A percentile compares a stretch with the other conserved stretches of the same genome.
These are phyloP conservation scores for Globisporangium carolinianum DNA, from an alignment of 352 stramenopile species.

Conservation along the genomic window DNA sequence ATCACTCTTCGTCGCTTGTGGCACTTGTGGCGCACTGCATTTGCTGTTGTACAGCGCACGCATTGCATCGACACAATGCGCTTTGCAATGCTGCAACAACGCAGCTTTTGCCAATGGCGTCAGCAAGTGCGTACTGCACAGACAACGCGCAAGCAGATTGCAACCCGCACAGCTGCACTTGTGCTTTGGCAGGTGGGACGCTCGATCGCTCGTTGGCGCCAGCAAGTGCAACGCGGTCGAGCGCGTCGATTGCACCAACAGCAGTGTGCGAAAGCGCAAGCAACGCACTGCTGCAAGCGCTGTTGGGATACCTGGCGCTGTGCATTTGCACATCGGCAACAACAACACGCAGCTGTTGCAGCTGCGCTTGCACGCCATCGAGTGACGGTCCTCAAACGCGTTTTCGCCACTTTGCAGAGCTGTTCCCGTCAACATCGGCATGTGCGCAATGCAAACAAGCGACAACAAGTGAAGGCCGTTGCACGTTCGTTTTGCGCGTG, in stretches of 20 bases:
- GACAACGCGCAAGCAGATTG: background rate
- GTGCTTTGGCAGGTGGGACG: too few species aligned
- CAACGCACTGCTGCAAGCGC: background rate
- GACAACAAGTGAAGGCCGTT: too few species aligned
- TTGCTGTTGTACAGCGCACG: background rate
- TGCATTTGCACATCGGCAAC: background rate
- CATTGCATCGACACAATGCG: background rate
- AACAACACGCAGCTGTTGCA: background rate
- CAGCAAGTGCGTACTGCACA: background rate
- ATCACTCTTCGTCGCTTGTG: background rate
- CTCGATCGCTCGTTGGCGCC: too few species aligned
- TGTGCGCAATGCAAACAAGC: too few species aligned
- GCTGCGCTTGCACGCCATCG: background rate
- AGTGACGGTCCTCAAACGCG: conserved; percentile 18
- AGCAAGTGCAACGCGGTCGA: too few species aligned
- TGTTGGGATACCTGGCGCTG: background rate
- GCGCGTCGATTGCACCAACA: background rate
- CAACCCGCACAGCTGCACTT: too few species aligned
- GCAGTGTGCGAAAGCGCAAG: background rate
- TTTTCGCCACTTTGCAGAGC: conserved; percentile 4
- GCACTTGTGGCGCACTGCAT: background rate
- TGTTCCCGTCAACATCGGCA: background rate
- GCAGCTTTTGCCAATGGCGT: background rate
- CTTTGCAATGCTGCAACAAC: background rate
- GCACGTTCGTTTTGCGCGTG: too few species aligned